Conservation (phyloP, 2,329 filamentous ascomycete genomes). For the Intubia oerlemansii region DNA sequence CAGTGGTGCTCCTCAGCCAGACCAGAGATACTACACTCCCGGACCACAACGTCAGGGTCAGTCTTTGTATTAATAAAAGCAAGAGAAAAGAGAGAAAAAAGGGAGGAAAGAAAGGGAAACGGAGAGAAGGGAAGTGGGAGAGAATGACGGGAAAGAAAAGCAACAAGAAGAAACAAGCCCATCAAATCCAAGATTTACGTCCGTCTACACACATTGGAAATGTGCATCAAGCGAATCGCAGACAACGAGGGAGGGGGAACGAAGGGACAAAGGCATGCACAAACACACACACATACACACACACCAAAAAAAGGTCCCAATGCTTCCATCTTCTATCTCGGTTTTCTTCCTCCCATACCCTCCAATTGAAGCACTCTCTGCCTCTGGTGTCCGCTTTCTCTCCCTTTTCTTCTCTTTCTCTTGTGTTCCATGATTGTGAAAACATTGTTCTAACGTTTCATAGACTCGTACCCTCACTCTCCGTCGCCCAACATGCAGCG, state of each 20-base stretch:
- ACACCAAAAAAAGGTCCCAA: no score
- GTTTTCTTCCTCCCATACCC: neutral
- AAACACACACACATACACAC: no score
- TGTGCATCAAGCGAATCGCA: no score
- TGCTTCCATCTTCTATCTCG: no score
- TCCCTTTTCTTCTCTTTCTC: neutral
- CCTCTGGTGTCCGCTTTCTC: neutral
- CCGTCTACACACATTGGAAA: no score
- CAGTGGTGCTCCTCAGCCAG: slow-evolving; percentile 24
- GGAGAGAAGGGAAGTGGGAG: no score
- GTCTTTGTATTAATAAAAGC: slow-evolving; percentile 4
- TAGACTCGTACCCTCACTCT: slow-evolving; percentile 24
- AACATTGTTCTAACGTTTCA: neutral
- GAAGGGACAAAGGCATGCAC: no score
- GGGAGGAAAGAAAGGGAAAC: no score
- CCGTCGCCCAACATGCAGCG: slow-evolving; percentile 33
- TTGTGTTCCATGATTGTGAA: neutral
- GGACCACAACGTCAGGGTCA: slow-evolving; percentile 19
- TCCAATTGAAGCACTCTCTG: slow-evolving; percentile 1
- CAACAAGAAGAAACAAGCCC: no score
- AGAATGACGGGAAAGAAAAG: no score
- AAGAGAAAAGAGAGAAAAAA: slow-evolving; percentile 1
- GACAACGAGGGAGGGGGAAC: no score
- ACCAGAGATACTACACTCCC: slow-evolving; percentile 49
- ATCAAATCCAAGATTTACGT: no score